These are phyloP conservation scores for Fomitopsis palustris DNA, from an alignment of 1,284 basidiomycete species.

Conservation along the genomic window DNA sequence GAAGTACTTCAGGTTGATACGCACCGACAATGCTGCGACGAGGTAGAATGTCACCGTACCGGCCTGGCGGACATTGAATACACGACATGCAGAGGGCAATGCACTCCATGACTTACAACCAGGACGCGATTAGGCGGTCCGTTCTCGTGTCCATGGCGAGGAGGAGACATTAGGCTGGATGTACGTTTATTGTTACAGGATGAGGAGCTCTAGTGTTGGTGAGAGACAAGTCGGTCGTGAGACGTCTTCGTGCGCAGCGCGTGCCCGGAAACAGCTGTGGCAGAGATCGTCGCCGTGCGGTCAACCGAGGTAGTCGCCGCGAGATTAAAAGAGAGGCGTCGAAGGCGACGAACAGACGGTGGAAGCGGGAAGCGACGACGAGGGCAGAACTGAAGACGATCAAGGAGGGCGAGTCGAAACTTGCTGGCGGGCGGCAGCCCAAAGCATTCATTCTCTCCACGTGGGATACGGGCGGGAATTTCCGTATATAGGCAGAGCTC, in stretches of 20 bases:
- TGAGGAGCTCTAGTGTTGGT: background rate
- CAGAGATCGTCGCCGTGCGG: no score
- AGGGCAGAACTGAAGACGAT: no score
- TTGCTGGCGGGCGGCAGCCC: background rate
- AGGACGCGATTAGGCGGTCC: slow-evolving; percentile 18
- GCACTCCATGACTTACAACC: slow-evolving; percentile 13
- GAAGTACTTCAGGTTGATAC: slow-evolving; percentile 29
- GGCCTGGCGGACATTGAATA: slow-evolving; percentile 33
- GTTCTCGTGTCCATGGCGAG: slow-evolving; percentile 11
- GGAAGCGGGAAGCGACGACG: no score
- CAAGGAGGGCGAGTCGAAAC: no score
- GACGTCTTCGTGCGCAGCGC: background rate
- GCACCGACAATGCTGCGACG: slow-evolving; percentile 75
- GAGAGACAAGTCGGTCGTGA: background rate
- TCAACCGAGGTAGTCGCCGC: no score
- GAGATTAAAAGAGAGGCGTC: no score
- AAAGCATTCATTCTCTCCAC: background rate
- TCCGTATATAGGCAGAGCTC: background rate
- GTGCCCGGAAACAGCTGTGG: background rate
- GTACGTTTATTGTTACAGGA: background rate
- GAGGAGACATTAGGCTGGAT: slow-evolving; percentile 6
- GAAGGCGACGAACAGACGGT: no score
- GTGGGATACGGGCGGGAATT: background rate
- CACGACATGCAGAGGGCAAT: background rate
- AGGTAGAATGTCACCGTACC: slow-evolving; percentile 76